Conservation (phyloP, 139 green algal species). For the Coelastrella sp. region DNA sequence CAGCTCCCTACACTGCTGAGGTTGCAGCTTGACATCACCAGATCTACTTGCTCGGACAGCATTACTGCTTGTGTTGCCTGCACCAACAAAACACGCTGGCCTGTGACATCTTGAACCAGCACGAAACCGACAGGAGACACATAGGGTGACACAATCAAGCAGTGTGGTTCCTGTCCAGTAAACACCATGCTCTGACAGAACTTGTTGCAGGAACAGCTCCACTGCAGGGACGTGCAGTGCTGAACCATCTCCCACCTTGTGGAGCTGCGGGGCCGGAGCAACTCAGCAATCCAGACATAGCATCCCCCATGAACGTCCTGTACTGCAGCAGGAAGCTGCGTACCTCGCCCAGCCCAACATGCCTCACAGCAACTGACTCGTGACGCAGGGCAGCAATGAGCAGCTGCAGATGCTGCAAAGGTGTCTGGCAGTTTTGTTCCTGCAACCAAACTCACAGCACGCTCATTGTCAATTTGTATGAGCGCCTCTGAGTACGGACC, state of each 20-base stretch:
- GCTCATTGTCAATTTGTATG: no score
- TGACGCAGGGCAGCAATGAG: conserved; percentile 67
- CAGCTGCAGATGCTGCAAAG: conserved; percentile 57
- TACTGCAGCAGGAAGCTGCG: conserved; percentile 60
- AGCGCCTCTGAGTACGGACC: no score
- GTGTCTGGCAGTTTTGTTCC: conserved; percentile 48
- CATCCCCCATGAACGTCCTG: conserved; percentile 55
- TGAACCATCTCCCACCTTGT: neutral
- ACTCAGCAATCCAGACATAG: conserved; percentile 46
- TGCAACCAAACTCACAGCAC: neutral
- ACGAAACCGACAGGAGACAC: no score
- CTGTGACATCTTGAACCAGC: no score
- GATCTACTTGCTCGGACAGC: neutral
- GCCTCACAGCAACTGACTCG: conserved; percentile 67
- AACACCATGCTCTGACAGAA: no score
- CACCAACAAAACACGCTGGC: neutral
- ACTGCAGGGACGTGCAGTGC: no score
- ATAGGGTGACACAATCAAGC: no score
- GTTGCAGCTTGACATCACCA: neutral
- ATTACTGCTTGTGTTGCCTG: neutral
- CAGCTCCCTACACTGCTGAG: conserved; percentile 39
- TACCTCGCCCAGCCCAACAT: conserved; percentile 68
- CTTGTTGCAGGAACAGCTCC: no score
- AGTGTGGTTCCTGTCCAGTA: no score
- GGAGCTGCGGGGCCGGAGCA: conserved; percentile 28